Evolutionary conservation across 805 yeast species (phyloP).

Genomic region (Myxozyma geophila): DNA sequence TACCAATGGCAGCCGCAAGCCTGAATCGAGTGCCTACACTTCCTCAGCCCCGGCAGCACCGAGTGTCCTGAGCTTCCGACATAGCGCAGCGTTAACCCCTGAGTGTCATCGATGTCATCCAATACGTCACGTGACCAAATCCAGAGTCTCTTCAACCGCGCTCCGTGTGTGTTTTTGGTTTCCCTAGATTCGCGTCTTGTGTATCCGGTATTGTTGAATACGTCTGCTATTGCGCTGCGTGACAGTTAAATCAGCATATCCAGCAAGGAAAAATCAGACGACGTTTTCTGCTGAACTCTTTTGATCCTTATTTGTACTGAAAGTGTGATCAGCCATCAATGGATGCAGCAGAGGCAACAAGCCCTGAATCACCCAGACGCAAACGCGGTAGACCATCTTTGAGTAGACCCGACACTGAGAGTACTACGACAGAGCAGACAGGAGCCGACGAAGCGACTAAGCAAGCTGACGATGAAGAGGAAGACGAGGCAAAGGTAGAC

Average conservation of each 20-base stretch:
- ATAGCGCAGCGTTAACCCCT: too few species aligned
- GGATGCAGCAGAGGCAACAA: not conserved
- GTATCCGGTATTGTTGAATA: not conserved
- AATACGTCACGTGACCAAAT: not conserved
- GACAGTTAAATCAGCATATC: too few species aligned
- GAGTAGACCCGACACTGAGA: not conserved
- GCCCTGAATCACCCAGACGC: constrained; percentile 16
- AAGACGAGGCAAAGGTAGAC: constrained; percentile 42
- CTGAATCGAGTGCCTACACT: not conserved
- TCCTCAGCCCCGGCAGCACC: too few species aligned
- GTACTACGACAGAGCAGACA: not conserved
- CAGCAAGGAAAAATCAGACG: too few species aligned
- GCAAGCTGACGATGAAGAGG: constrained; percentile 32
- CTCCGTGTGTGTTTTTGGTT: not conserved
- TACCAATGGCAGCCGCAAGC: not conserved
- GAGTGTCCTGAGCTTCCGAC: too few species aligned
- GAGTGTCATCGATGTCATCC: not conserved
- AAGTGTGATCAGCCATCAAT: not conserved
- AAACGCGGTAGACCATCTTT: constrained; percentile 20
- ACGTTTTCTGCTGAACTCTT: not conserved
- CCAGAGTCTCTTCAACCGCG: not conserved
- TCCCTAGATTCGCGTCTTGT: not conserved
- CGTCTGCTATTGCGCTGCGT: not conserved
- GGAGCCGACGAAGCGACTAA: constrained; percentile 23
- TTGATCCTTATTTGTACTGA: not conserved